A percentile compares a stretch with the other conserved stretches of the same genome.
Evolutionary conservation across 345 rosid genomes (phyloP).

Genomic region (Angophora floribunda): DNA sequence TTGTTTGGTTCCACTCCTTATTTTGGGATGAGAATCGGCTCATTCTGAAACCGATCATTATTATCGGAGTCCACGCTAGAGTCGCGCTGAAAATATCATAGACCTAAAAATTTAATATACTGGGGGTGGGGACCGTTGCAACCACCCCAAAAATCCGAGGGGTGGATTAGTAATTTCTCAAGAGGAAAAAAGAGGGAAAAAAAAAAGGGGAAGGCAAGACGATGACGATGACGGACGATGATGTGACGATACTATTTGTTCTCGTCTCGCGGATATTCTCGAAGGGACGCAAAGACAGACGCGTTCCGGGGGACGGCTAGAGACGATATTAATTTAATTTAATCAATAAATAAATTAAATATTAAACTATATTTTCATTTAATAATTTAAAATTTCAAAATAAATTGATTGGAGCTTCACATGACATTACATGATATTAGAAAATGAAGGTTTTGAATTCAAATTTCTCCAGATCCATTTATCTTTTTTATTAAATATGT

Average conservation of each 20-base stretch:
- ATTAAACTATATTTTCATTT: too few relatives aligned
- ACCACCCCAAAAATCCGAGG: neutral
- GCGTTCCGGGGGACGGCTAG: neutral
- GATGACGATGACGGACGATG: neutral
- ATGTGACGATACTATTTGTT: neutral
- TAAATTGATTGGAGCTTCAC: too few relatives aligned
- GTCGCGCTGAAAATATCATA: neutral
- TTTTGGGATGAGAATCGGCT: too few relatives aligned
- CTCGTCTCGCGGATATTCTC: neutral
- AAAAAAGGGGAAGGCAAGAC: neutral
- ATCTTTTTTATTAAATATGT: too few relatives aligned
- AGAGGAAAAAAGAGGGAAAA: neutral
- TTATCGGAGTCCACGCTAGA: neutral
- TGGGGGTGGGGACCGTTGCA: neutral
- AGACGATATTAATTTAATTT: neutral
- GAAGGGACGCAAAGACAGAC: neutral
- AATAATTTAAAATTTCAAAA: too few relatives aligned
- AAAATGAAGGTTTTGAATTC: too few relatives aligned
- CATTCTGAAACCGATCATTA: neutral
- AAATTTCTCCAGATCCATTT: too few relatives aligned
- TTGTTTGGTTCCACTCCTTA: too few relatives aligned
- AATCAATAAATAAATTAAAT: too few relatives aligned
- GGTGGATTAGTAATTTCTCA: neutral
- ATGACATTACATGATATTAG: too few relatives aligned
- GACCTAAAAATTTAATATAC: neutral